Percentiles rank a stretch among this genome's conserved stretches.
These are phyloP conservation scores for Rhodotorula paludigena DNA, from an alignment of 768 basidiomycete species.

Conservation along the genomic window DNA sequence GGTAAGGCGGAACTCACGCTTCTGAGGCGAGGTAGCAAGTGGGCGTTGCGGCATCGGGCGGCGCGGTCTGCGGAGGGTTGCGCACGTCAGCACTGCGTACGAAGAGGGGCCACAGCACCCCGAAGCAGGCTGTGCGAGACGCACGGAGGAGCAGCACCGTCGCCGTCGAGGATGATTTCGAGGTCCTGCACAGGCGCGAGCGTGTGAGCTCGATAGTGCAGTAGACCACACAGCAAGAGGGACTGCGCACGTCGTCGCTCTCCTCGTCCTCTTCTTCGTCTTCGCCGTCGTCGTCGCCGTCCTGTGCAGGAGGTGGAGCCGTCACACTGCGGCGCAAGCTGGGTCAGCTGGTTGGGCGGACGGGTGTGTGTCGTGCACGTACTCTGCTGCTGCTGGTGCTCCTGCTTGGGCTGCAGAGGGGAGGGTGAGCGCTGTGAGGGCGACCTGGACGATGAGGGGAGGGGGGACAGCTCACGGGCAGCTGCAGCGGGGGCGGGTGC, in stretches of 20 bases:
- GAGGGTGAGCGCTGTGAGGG: neutral
- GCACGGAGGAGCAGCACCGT: conserved; percentile 67
- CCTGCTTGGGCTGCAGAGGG: too few species aligned
- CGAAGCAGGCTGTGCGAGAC: too few species aligned
- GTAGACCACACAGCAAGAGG: conserved; percentile 6
- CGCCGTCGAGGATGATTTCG: conserved; percentile 80
- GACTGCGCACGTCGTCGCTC: conserved; percentile 53
- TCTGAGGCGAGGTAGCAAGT: conserved; percentile 22
- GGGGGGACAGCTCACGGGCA: neutral
- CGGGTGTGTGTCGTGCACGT: too few species aligned
- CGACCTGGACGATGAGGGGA: too few species aligned
- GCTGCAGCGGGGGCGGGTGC: conserved; percentile 1
- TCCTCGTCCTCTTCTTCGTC: conserved; percentile 48
- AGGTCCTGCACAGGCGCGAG: conserved; percentile 57
- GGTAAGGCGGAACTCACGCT: conserved; percentile 8
- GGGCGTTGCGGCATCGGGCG: conserved; percentile 37
- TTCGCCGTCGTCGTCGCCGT: conserved; percentile 51
- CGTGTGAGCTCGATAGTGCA: conserved; percentile 20
- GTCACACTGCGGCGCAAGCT: too few species aligned
- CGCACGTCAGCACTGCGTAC: conserved; percentile 43
- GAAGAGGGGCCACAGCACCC: too few species aligned
- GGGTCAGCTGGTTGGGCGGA: too few species aligned
- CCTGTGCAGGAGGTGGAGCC: too few species aligned
- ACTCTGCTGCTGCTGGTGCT: conserved; percentile 6
- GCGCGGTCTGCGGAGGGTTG: conserved; percentile 48